These are phyloP conservation scores for Backusella parvicylindrica DNA, from an alignment of 192 early-diverging fungal species.

Conservation along the genomic window DNA sequence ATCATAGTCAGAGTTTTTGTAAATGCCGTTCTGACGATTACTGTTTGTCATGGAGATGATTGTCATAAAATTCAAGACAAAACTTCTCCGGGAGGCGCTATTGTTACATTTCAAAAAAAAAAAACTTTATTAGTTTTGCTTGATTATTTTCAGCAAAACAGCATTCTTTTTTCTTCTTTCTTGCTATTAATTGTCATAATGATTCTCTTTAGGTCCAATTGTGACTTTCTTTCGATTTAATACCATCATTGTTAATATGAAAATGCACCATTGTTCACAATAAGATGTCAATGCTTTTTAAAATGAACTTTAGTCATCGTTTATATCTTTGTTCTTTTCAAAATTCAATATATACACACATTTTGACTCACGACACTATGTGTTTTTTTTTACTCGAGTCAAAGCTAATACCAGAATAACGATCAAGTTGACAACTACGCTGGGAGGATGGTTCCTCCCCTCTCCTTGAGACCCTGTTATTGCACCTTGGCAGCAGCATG, in stretches of 20 bases:
- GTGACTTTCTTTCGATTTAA: no score
- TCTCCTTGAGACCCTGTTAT: conserved; percentile 21
- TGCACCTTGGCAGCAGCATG: conserved; percentile 18
- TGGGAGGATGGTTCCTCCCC: conserved; percentile 10
- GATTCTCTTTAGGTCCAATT: no score
- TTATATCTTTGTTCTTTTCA: no score
- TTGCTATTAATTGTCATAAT: no score
- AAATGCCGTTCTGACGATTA: conserved; percentile 17
- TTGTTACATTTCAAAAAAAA: conserved; percentile 73
- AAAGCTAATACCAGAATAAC: conserved; percentile 72
- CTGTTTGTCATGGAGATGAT: conserved; percentile 32
- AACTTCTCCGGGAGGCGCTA: conserved; percentile 66
- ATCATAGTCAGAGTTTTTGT: conserved; percentile 22
- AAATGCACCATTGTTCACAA: no score
- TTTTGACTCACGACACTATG: no score
- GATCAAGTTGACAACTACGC: conserved; percentile 77
- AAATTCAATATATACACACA: background rate
- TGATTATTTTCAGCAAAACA: conserved; percentile 41
- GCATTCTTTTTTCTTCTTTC: conserved; percentile 29
- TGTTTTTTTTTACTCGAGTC: no score
- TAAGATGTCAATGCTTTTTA: no score
- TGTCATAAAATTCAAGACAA: conserved; percentile 58
- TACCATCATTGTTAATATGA: no score
- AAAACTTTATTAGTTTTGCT: conserved; percentile 56
- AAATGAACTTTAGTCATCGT: no score